Evolutionary conservation across 2,329 filamentous ascomycete species (phyloP).

Genomic region (Cyphellophora europaea): DNA sequence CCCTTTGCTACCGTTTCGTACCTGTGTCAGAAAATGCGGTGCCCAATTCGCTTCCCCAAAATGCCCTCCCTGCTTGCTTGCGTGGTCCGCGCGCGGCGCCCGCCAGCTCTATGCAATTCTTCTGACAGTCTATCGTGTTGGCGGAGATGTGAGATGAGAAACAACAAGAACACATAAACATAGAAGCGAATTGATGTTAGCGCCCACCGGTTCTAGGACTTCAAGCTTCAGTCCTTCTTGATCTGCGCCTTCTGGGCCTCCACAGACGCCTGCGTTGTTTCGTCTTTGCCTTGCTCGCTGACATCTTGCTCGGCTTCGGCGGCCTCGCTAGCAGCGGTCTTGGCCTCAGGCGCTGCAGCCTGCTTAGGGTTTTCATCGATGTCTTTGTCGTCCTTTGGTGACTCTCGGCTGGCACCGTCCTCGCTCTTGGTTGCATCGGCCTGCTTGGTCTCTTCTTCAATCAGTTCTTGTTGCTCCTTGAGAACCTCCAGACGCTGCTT

Average conservation of each 20-base stretch:
- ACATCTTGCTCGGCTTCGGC: slow-evolving; percentile 34
- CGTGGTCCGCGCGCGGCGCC: too few relatives aligned
- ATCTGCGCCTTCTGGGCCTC: slow-evolving; percentile 15
- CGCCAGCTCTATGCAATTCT: too few relatives aligned
- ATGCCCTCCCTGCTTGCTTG: too few relatives aligned
- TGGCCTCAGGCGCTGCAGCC: slow-evolving; percentile 24
- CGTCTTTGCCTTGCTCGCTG: slow-evolving; percentile 28
- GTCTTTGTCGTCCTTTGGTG: slow-evolving; percentile 66
- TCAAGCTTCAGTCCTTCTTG: slow-evolving; percentile 15
- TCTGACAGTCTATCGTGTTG: too few relatives aligned
- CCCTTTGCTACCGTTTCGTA: too few relatives aligned
- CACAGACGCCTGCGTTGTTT: slow-evolving; percentile 21
- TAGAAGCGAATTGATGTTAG: too few relatives aligned
- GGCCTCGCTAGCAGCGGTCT: slow-evolving; percentile 39
- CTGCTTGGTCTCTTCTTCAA: slow-evolving; percentile 93
- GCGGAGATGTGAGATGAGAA: too few relatives aligned
- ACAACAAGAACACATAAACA: too few relatives aligned
- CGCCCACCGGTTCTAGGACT: too few relatives aligned
- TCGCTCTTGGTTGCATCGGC: slow-evolving; percentile 66
- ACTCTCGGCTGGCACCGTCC: slow-evolving; percentile 56
- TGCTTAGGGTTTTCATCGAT: slow-evolving; percentile 81
- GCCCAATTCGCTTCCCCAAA: too few relatives aligned
- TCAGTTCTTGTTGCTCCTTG: slow-evolving; percentile 96
- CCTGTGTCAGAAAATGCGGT: too few relatives aligned
- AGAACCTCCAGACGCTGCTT: slow-evolving; percentile 97